Evolutionary conservation across 768 basidiomycete genomes (phyloP).

Genomic region (Podaxis mareebaensis): DNA sequence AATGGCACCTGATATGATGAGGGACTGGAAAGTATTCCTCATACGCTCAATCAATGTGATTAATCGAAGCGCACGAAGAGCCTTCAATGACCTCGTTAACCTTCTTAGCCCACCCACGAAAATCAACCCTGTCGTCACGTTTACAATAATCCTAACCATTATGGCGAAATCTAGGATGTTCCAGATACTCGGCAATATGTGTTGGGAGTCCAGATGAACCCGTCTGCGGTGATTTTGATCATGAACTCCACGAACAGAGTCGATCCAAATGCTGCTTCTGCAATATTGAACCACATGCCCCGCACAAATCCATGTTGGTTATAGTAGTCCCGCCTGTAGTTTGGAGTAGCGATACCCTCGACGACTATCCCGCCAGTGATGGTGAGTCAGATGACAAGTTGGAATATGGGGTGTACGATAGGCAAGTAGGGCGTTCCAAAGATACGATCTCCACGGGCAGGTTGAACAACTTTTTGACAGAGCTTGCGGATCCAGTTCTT

Average conservation of each 20-base stretch:
- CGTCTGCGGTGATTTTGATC: conserved; percentile 92
- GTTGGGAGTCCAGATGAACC: conserved; percentile 87
- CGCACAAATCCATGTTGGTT: conserved; percentile 55
- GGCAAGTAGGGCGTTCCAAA: conserved; percentile 74
- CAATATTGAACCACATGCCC: conserved; percentile 85
- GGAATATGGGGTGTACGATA: conserved; percentile 69
- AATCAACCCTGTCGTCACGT: conserved; percentile 68
- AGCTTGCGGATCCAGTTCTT: conserved; percentile 66
- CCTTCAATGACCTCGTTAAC: conserved; percentile 84
- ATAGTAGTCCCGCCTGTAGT: conserved; percentile 78
- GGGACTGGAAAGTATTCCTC: conserved; percentile 81
- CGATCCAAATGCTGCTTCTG: conserved; percentile 72
- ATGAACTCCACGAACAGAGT: conserved; percentile 78
- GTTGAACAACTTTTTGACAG: conserved; percentile 83
- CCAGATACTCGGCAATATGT: conserved; percentile 93
- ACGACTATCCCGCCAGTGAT: conserved; percentile 83
- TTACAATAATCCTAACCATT: conserved; percentile 74
- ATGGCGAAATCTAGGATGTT: conserved; percentile 89
- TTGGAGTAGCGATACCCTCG: conserved; percentile 80
- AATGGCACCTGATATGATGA: conserved; percentile 82
- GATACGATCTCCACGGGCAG: conserved; percentile 84
- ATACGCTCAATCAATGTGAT: conserved; percentile 89
- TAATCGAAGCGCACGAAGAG: conserved; percentile 82
- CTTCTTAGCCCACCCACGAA: conserved; percentile 80
- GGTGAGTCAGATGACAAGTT: conserved; percentile 68